These are phyloP conservation scores for Zelopaecilomyces penicillatus DNA, from an alignment of 2,329 filamentous ascomycete species.

Conservation along the genomic window DNA sequence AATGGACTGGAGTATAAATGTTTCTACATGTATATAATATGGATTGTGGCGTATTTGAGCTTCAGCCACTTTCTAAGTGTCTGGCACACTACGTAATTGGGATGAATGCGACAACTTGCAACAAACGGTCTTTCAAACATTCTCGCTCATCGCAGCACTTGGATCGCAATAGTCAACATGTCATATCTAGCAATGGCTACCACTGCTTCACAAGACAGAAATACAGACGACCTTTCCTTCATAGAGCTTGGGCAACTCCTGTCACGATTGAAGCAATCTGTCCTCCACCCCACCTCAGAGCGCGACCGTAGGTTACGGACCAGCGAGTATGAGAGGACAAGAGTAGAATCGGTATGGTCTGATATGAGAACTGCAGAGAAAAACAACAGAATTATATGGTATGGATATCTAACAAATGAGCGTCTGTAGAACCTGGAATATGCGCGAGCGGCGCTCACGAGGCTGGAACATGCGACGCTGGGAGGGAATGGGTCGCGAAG, in stretches of 20 bases:
- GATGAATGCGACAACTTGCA: not conserved
- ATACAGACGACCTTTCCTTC: constrained; percentile 20
- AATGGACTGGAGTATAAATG: too few relatives aligned
- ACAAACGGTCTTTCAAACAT: too few relatives aligned
- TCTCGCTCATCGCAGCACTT: too few relatives aligned
- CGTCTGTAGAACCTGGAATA: constrained; percentile 57
- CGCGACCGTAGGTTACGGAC: constrained; percentile 48
- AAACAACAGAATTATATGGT: constrained; percentile 23
- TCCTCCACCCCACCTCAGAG: constrained; percentile 54
- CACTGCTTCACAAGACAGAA: constrained; percentile 13
- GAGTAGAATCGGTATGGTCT: constrained; percentile 35
- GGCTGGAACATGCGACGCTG: constrained; percentile 58
- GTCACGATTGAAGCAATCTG: constrained; percentile 53
- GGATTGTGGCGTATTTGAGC: constrained; percentile 18
- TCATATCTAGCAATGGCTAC: constrained; percentile 5
- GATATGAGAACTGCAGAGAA: constrained; percentile 26
- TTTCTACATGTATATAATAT: not conserved
- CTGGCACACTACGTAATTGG: constrained; percentile 6
- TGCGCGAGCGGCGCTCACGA: constrained; percentile 59
- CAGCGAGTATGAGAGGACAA: constrained; percentile 56
- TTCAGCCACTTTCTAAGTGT: constrained; percentile 15
- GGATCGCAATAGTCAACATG: constrained; percentile 13
- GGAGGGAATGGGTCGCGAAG: constrained; percentile 49
- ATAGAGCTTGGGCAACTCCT: constrained; percentile 57
- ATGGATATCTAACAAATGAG: not conserved